Conservation (phyloP, 1,284 basidiomycete species). For the Anthracocystis setariae region DNA sequence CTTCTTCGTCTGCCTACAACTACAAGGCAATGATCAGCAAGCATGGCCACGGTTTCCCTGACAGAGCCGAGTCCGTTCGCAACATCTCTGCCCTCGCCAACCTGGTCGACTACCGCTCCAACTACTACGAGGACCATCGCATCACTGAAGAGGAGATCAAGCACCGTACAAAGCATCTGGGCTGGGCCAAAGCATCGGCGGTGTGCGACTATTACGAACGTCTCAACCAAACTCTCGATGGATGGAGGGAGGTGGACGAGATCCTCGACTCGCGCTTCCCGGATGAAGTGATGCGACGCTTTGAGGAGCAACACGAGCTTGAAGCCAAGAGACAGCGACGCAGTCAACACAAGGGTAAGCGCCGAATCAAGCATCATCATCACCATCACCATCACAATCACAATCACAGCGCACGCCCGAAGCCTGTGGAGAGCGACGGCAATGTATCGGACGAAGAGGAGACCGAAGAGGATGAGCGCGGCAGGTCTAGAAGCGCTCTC, state of each 20-base stretch:
- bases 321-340: slow-evolving; percentile 19
- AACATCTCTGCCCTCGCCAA: slow-evolving; percentile 59
- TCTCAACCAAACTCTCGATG: slow-evolving; percentile 62
- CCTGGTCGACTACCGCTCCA: slow-evolving; percentile 60
- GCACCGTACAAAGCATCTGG: slow-evolving; percentile 40
- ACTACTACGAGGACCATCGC: slow-evolving; percentile 59
- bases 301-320: slow-evolving; percentile 30
- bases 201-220: slow-evolving; percentile 59
- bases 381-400: background rate
- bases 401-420: slow-evolving; percentile 16
- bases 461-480: slow-evolving; percentile 43
- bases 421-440: slow-evolving; percentile 42
- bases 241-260: slow-evolving; percentile 65
- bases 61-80: slow-evolving; percentile 54
- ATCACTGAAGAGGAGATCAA: slow-evolving; percentile 47
- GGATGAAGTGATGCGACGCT: slow-evolving; percentile 63
- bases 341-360: slow-evolving; percentile 25
- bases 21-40: slow-evolving; percentile 42
- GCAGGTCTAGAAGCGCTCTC: slow-evolving; percentile 18
- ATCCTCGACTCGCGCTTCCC: slow-evolving; percentile 66
- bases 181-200: slow-evolving; percentile 37
- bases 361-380: slow-evolving; percentile 13
- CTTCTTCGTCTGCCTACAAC: slow-evolving; percentile 38
- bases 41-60: slow-evolving; percentile 52
- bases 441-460: slow-evolving; percentile 55